Conservation (phyloP, 2,329 filamentous ascomycete species). For the Alternaria sp. region DNA sequence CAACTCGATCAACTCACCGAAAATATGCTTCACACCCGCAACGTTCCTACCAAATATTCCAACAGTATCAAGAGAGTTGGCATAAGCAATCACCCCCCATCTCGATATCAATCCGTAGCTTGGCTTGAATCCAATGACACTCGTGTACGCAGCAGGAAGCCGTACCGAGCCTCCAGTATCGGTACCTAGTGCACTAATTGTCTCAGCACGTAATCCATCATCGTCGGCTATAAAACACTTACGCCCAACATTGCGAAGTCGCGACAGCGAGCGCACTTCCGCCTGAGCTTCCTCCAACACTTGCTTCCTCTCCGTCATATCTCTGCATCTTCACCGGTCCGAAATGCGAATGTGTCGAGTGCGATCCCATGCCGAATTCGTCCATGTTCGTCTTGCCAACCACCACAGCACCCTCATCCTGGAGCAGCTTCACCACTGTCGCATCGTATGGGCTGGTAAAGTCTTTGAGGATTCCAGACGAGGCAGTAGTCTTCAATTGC, state of each 20-base stretch:
- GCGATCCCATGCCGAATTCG: constrained; percentile 94
- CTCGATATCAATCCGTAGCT: constrained; percentile 88
- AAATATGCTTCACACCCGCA: constrained; percentile 55
- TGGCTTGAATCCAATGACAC: constrained; percentile 85
- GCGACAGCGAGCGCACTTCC: constrained; percentile 89
- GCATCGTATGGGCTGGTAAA: constrained; percentile 83
- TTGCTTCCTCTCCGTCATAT: constrained; percentile 56
- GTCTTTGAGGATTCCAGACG: constrained; percentile 72
- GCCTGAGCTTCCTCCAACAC: constrained; percentile 73
- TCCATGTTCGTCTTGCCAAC: constrained; percentile 91
- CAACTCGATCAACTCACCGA: constrained; percentile 37
- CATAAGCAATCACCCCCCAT: constrained; percentile 88
- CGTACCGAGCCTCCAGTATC: constrained; percentile 92
- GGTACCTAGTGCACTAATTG: constrained; percentile 76
- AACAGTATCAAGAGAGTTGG: constrained; percentile 91
- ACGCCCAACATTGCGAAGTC: constrained; percentile 67
- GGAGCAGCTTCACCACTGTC: constrained; percentile 76
- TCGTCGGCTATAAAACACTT: constrained; percentile 37
- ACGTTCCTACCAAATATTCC: constrained; percentile 73
- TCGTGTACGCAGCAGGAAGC: constrained; percentile 86
- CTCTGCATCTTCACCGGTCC: constrained; percentile 64
- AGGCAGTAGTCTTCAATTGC: constrained; percentile 74
- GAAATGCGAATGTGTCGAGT: constrained; percentile 73
- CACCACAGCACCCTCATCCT: constrained; percentile 67
- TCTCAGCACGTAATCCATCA: constrained; percentile 21